Conservation (phyloP, 371 early-diverging fungal genomes). For the Nematocida displodere region DNA sequence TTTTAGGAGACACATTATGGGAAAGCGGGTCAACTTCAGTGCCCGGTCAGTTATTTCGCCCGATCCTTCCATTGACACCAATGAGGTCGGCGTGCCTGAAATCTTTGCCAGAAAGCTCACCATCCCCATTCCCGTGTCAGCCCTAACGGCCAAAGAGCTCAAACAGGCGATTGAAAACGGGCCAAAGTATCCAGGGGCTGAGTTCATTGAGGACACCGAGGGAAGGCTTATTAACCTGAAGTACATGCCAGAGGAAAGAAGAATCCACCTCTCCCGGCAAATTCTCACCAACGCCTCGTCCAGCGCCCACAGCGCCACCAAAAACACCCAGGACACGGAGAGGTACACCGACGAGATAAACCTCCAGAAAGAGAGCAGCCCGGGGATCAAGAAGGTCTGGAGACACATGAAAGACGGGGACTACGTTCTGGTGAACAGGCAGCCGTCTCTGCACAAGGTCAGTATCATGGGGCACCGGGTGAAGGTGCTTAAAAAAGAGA, state of each 20-base stretch:
- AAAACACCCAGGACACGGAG: not conserved
- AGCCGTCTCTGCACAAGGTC: conserved; percentile 97
- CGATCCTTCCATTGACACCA: conserved; percentile 92
- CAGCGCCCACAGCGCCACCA: conserved; percentile 20
- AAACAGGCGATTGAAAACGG: conserved; percentile 91
- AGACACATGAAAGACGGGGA: conserved; percentile 93
- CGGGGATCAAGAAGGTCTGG: conserved; percentile 70
- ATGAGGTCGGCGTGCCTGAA: conserved; percentile 92
- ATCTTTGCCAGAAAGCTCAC: conserved; percentile 91
- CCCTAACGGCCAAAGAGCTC: conserved; percentile 81
- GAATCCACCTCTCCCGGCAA: conserved; percentile 87
- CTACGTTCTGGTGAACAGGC: conserved; percentile 90
- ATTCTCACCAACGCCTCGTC: conserved; percentile 69
- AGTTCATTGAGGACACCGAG: conserved; percentile 69
- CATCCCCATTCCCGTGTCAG: conserved; percentile 92
- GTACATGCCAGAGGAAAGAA: conserved; percentile 73
- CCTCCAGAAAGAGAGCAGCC: not conserved
- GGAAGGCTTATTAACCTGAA: conserved; percentile 75
- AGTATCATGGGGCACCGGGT: conserved; percentile 98
- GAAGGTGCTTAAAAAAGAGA: conserved; percentile 86
- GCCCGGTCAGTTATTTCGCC: conserved; percentile 98
- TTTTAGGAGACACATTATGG: conserved; percentile 99
- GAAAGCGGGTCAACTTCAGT: conserved; percentile 98
- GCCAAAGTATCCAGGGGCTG: conserved; percentile 95
- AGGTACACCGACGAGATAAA: conserved; percentile 72